Conservation (phyloP, 306 rosid genomes). For the Medicago arabica region DNA sequence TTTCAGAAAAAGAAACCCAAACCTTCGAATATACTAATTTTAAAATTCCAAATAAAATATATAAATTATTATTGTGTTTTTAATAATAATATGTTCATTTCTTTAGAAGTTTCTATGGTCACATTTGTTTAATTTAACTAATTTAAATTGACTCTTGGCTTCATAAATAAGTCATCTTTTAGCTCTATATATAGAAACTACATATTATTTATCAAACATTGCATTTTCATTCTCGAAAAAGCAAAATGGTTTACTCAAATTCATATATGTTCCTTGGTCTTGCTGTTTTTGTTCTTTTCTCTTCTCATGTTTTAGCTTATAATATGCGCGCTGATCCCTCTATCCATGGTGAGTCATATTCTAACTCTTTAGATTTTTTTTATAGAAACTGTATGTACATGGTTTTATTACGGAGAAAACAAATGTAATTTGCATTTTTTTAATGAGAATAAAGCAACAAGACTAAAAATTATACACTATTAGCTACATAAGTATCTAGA, state of each 20-base stretch:
- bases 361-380: neutral
- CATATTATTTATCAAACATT: neutral
- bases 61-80: neutral
- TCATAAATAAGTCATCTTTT: neutral
- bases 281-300: neutral
- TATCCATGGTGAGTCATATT: neutral
- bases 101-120: neutral
- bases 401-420: too few relatives aligned
- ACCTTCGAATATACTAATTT: too few relatives aligned
- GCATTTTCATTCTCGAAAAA: neutral
- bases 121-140: neutral
- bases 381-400: too few relatives aligned
- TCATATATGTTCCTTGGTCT: neutral
- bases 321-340: neutral
- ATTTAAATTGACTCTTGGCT: neutral
- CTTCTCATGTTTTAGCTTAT: slow-evolving; percentile 12
- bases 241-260: neutral
- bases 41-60: too few relatives aligned
- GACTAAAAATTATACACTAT: too few relatives aligned
- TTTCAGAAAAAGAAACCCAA: too few relatives aligned
- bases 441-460: too few relatives aligned
- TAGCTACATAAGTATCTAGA: too few relatives aligned
- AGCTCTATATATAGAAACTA: neutral
- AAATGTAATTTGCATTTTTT: too few relatives aligned
- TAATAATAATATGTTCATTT: neutral